These are phyloP conservation scores for Themeda triandra DNA, from an alignment of 176 grass and related monocot genomes.

Conservation along the genomic window DNA sequence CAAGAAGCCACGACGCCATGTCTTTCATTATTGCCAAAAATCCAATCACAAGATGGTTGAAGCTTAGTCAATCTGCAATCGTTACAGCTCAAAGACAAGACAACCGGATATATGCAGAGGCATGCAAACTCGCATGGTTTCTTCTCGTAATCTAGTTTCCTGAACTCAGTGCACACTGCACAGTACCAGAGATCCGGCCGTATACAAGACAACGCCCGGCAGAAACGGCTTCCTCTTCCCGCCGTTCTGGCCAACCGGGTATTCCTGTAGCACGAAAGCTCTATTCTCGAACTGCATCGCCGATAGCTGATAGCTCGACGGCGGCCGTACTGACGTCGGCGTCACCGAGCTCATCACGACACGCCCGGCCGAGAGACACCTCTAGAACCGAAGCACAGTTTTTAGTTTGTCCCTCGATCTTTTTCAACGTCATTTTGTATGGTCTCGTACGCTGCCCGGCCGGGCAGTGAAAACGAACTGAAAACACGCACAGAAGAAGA, in stretches of 20 bases:
- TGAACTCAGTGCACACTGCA: not conserved
- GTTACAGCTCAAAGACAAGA: no score
- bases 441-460: not conserved
- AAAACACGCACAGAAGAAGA: not conserved
- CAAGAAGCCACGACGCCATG: no score
- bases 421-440: not conserved
- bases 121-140: no score
- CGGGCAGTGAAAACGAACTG: conserved; percentile 8
- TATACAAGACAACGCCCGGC: not conserved
- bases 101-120: no score
- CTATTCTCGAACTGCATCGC: not conserved
- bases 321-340: conserved; percentile 2
- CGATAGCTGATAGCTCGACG: not conserved
- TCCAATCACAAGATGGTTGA: no score
- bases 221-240: not conserved
- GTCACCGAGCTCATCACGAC: not conserved
- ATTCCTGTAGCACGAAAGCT: not conserved
- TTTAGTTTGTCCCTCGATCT: not conserved
- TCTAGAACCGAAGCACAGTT: conserved; percentile 7
- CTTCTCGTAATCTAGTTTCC: not conserved
- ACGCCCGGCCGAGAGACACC: not conserved
- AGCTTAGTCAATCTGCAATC: no score
- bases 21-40: no score
- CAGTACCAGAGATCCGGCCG: not conserved
- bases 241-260: not conserved